These are phyloP conservation scores for Populus simonii DNA, from an alignment of 345 rosid species.

Conservation along the genomic window DNA sequence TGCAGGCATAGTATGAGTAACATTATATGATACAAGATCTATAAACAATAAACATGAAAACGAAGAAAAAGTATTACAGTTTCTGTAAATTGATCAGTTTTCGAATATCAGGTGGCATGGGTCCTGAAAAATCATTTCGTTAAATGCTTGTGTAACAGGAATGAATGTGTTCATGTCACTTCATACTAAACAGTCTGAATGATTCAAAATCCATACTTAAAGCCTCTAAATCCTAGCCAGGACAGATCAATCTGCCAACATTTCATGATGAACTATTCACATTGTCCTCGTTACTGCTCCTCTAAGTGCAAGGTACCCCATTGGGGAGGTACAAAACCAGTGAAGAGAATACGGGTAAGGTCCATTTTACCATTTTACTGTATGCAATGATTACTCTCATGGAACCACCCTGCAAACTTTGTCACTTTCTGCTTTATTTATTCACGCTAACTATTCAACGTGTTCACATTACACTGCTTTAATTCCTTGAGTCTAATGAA, in stretches of 20 bases:
- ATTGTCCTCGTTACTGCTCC: slow-evolving; percentile 43
- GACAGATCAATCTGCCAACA: not conserved
- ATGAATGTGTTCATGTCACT: not conserved
- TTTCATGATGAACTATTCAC: not conserved
- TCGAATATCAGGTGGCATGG: slow-evolving; percentile 69
- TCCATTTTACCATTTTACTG: slow-evolving; percentile 23
- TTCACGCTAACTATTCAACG: too few species aligned
- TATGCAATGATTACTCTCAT: too few species aligned
- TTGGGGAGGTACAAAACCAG: slow-evolving; percentile 70
- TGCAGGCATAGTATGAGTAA: slow-evolving; percentile 32
- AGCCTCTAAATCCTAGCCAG: not conserved
- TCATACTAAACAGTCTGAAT: slow-evolving; percentile 7
- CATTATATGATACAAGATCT: not conserved
- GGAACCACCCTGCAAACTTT: too few species aligned
- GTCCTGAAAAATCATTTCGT: slow-evolving; percentile 71
- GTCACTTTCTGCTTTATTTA: too few species aligned
- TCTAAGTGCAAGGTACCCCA: slow-evolving; percentile 71
- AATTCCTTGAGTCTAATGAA: not conserved
- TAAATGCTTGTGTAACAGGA: slow-evolving; percentile 66
- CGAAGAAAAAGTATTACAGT: slow-evolving; percentile 42
- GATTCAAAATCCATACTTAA: not conserved
- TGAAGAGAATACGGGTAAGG: slow-evolving; percentile 70
- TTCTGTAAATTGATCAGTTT: slow-evolving; percentile 53
- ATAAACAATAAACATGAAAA: slow-evolving; percentile 12
- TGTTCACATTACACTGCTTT: too few species aligned